Evolutionary conservation across 208 protist genomes (phyloP), one percentile per base, ranked within the genome.

Genomic region (Leishmania tarentolae): DNA sequence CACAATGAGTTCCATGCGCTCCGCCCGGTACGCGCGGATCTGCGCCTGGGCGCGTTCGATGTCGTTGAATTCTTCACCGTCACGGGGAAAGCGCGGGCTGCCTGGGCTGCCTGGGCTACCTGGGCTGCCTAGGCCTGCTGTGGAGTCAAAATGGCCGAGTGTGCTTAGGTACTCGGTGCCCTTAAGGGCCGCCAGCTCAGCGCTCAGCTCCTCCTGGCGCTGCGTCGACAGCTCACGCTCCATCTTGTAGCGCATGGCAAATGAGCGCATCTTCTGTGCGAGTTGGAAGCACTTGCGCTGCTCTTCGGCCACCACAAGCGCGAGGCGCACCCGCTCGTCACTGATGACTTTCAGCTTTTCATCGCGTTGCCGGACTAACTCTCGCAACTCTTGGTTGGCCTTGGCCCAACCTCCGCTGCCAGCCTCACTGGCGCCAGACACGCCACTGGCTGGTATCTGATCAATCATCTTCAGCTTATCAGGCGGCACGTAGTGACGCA

Each of bases 151-250:
- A 69, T 31, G 79, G n/a, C 75, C 84, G 42, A 78, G n/a, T 28
- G 89, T 77, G 56, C 82, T 91, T 56, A 97, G 86, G 85, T 97
- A 97, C 65, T 97, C 92, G 13, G 92, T 97, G 28, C 92, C 94
- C 83, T 96, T 95, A 35, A 82, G 52, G 4, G 80, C 70, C 8
- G 87, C 87, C 44, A 96, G 84, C 83, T 96, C 90, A 8, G 80
- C 85, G 42, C 57, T 28, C 19, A 95, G 88, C 72, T 95, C 90
- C 52, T 94, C 87, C 79, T 89, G 78, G 8, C 87, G 88, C 66
- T 80, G 85, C 50, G 71, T 86, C 53, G 88, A 75, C 65, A 83
- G 70, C 15, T 73, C 66, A 50, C 78, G 78, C 56, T 95, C 90
- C 83, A 94, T 85, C 77, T 88, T 87, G 83, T 92, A 95, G 24